These are phyloP conservation scores for Fusarium praegraminearum DNA, from an alignment of 2,329 filamentous ascomycete species.

Conservation along the genomic window DNA sequence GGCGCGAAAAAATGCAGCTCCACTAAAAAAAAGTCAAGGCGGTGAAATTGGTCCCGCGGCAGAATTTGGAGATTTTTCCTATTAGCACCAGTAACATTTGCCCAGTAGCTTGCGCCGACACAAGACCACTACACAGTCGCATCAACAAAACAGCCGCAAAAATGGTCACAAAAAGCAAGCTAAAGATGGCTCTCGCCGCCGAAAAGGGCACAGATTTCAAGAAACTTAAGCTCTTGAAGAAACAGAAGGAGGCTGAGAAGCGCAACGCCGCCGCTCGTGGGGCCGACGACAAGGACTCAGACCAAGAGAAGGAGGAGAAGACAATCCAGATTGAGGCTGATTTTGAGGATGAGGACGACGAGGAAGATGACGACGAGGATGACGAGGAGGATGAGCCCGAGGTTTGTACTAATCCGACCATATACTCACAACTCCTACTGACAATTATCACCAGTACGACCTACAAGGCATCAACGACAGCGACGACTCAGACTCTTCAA, in stretches of 20 bases:
- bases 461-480: conserved; percentile 70
- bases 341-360: conserved; percentile 51
- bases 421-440: neutral
- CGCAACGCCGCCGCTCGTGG: conserved; percentile 49
- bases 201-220: conserved; percentile 67
- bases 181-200: conserved; percentile 66
- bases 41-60: conserved; percentile 44
- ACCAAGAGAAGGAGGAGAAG: conserved; percentile 50
- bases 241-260: conserved; percentile 59
- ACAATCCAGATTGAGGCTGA: conserved; percentile 56
- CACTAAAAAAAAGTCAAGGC: conserved; percentile 48
- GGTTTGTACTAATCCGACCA: conserved; percentile 35
- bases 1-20: conserved; percentile 21
- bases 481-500: conserved; percentile 75
- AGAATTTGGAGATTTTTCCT: conserved; percentile 51
- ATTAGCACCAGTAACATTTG: conserved; percentile 39
- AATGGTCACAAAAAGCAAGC: conserved; percentile 62
- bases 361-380: conserved; percentile 53
- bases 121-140: conserved; percentile 28
- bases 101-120: conserved; percentile 33
- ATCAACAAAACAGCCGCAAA: conserved; percentile 21
- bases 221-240: conserved; percentile 64
- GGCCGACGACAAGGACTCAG: conserved; percentile 47
- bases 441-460: conserved; percentile 57
- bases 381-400: conserved; percentile 44